Percentiles rank a stretch among this genome's conserved stretches.
Conservation (phyloP, 2,329 filamentous ascomycete species). For the Sporothrix brasiliensis region DNA sequence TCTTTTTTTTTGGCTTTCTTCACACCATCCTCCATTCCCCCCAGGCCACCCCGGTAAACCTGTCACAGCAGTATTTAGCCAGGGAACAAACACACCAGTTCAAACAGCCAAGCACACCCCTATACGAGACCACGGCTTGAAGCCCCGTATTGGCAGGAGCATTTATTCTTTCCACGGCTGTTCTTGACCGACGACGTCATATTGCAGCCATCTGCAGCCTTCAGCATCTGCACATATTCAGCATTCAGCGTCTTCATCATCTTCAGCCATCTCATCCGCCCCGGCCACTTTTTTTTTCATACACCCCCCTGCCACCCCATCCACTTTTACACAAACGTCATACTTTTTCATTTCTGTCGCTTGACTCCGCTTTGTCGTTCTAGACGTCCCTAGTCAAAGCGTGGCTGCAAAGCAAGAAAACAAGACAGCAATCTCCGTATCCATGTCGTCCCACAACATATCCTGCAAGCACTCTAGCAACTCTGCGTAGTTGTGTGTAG, state of each 20-base stretch:
- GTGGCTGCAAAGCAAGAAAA: not conserved
- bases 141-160: not conserved
- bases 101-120: not conserved
- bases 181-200: slow-evolving; percentile 16
- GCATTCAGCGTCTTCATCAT: not conserved
- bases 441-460: slow-evolving; percentile 3
- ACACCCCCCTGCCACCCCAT: not conserved
- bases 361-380: not conserved
- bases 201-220: not conserved
- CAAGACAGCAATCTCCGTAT: not conserved
- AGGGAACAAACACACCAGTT: not conserved
- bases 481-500: not conserved
- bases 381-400: not conserved
- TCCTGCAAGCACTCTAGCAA: slow-evolving; percentile 5
- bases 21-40: not conserved
- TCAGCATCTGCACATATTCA: no score
- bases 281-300: not conserved
- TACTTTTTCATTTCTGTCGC: not conserved
- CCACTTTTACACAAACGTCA: not conserved
- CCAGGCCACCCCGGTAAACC: no score
- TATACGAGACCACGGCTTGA: not conserved
- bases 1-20: not conserved
- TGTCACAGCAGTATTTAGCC: not conserved
- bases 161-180: not conserved
- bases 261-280: not conserved